Evolutionary conservation across 257 asterid genomes (phyloP), one percentile per base, ranked within the genome.

Genomic region (Anisodus tanguticus): DNA sequence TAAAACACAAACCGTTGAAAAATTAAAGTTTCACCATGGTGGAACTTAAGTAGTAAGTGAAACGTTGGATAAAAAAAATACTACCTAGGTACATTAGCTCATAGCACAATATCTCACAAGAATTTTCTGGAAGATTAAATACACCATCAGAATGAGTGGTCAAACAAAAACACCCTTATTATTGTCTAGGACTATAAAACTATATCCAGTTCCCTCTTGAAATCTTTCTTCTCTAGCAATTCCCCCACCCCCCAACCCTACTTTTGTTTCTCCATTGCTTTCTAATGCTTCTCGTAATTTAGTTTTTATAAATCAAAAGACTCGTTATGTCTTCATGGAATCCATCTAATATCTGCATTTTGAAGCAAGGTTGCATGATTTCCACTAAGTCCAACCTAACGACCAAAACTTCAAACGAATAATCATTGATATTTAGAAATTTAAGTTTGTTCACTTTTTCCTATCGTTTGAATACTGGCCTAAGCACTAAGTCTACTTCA

Each of bases 401-500:
- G 47, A 51, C 0, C 64, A 53, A 77, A 4, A 53, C 81, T 26
- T 53, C 63, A 77, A 77, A 77, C 45, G 6, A 77, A 53, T 77
- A 77, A 77, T 77, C 82, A 77, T 70, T 53, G 47, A 77, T 77
- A 19, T 13, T 77, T 0, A 53, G 64, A 53, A 53, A 51, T 6
- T 53, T 7, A 12, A 26, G 8, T 11, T 53, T 3, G 49, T 53
- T 26, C 26, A 53, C 26, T 79, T 70, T 49, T 82, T 39, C 58
- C 55, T 76, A 49, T 58, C 12, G 58, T 63, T 86, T 59, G 89
- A 12, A 57, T 66, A 72, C 83, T 84, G 79, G 84, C 26, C 79
- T 53, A 85, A 54, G 66, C 80, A n/a, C 57, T 45, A 60, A 69
- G 85, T 83, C 88, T 71, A 54, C 31, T 76, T 82, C 66, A 62